Conservation (phyloP, 768 basidiomycete genomes). For the Lactifluus pinguis region DNA sequence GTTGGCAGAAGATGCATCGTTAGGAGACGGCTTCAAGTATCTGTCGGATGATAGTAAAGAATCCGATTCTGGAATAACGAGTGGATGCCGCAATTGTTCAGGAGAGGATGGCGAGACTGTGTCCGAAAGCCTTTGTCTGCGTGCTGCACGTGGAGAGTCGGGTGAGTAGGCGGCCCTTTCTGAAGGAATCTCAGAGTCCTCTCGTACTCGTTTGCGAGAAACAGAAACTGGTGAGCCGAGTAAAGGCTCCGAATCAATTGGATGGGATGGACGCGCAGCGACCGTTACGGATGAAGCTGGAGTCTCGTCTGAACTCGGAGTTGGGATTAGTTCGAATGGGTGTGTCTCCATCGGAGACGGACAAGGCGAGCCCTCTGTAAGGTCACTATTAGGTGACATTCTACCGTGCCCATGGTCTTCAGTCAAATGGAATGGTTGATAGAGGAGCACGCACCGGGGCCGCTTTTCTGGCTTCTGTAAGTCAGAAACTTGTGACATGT, state of each 20-base stretch:
- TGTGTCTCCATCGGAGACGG: neutral
- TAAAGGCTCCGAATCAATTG: neutral
- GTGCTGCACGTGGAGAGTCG: neutral
- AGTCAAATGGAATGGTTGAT: neutral
- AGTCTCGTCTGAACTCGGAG: neutral
- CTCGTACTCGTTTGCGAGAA: neutral
- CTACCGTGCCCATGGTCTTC: neutral
- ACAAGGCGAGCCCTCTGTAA: neutral
- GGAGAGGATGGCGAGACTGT: neutral
- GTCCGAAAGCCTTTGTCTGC: neutral
- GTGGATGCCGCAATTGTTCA: neutral
- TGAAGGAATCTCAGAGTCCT: neutral
- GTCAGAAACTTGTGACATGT: neutral
- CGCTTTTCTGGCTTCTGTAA: neutral
- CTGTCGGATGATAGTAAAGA: neutral
- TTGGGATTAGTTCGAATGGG: neutral
- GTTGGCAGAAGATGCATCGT: neutral
- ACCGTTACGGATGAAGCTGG: neutral
- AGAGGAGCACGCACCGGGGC: neutral
- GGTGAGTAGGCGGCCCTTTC: neutral
- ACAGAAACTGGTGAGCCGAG: neutral
- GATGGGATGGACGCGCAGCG: neutral
- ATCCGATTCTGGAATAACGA: neutral
- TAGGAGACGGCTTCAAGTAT: neutral
- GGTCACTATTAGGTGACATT: neutral